Conservation (phyloP, 495 filamentous ascomycete genomes). For the Xylaria acuta region DNA sequence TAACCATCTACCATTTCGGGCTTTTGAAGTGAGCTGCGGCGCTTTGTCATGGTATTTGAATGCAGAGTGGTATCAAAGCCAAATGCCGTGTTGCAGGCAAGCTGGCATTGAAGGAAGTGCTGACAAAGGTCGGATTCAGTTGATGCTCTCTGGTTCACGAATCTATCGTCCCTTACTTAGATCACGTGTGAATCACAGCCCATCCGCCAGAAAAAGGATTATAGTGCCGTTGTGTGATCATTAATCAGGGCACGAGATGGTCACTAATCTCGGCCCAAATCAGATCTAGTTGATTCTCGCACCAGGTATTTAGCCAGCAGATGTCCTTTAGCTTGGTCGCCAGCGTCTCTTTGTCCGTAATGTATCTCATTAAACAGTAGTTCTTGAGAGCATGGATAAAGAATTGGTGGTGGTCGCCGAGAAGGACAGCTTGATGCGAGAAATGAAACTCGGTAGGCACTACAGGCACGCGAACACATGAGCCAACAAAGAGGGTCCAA, state of each 20-base stretch:
- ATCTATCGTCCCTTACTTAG: too few relatives aligned
- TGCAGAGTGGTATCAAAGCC: constrained; percentile 18
- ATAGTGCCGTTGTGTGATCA: not conserved
- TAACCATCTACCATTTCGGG: not conserved
- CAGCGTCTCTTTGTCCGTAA: constrained; percentile 31
- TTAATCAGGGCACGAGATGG: constrained; percentile 27
- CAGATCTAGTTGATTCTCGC: constrained; percentile 36
- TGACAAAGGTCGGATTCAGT: constrained; percentile 1
- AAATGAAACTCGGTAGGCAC: constrained; percentile 12
- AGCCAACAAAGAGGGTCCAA: constrained; percentile 39
- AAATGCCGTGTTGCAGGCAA: not conserved
- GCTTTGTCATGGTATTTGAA: constrained; percentile 12
- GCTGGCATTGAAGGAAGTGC: not conserved
- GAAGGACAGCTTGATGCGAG: constrained; percentile 18
- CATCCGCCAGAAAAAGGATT: not conserved
- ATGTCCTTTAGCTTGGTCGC: constrained; percentile 32
- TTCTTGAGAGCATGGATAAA: constrained; percentile 38
- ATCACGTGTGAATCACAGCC: not conserved
- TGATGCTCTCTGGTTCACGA: not conserved
- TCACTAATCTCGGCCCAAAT: constrained; percentile 38
- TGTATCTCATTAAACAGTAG: constrained; percentile 37
- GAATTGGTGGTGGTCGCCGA: constrained; percentile 35
- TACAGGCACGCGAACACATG: constrained; percentile 34
- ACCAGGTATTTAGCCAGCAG: constrained; percentile 40
- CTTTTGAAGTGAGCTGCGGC: not conserved